phyloP scores from a whole-genome alignment of 441 rosid genomes.

The Erysimum cheiri region DNA sequence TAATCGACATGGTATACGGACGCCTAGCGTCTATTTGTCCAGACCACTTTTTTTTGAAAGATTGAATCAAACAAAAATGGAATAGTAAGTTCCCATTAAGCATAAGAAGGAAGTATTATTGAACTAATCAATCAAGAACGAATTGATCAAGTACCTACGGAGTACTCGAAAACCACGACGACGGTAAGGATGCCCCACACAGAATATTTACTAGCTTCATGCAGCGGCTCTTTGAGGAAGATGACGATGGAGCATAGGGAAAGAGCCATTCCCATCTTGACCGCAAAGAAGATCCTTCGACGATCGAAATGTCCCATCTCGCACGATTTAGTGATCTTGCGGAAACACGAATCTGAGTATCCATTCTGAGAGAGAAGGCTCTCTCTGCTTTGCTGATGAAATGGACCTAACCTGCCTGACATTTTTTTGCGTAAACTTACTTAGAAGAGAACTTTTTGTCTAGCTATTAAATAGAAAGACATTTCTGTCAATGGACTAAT shows the following conservation, averaged over 20 bases:
- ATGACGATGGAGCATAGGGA: constrained; percentile 63
- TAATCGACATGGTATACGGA: too few relatives aligned
- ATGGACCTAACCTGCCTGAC: constrained; percentile 41
- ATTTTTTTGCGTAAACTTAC: constrained; percentile 26
- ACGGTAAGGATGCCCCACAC: constrained; percentile 93
- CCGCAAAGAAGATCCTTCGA: constrained; percentile 62
- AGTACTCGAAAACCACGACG: constrained; percentile 91
- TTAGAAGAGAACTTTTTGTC: constrained; percentile 4
- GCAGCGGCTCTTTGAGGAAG: constrained; percentile 64
- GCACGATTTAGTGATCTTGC: constrained; percentile 48
- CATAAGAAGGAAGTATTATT: neutral
- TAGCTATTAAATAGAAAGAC: neutral
- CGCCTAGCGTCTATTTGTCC: too few relatives aligned
- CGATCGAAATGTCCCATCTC: constrained; percentile 79
- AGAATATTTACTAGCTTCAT: constrained; percentile 60
- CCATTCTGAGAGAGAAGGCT: constrained; percentile 54
- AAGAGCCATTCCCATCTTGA: constrained; percentile 82
- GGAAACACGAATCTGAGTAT: constrained; percentile 48
- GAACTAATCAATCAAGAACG: neutral
- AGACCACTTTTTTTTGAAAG: too few relatives aligned
- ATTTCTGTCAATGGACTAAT: neutral
- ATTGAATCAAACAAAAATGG: neutral
- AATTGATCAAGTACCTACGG: constrained; percentile 64
- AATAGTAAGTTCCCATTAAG: neutral
- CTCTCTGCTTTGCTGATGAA: constrained; percentile 59